Evolutionary conservation across 768 basidiomycete species (phyloP).

Genomic region (Kondoa malvinella): DNA sequence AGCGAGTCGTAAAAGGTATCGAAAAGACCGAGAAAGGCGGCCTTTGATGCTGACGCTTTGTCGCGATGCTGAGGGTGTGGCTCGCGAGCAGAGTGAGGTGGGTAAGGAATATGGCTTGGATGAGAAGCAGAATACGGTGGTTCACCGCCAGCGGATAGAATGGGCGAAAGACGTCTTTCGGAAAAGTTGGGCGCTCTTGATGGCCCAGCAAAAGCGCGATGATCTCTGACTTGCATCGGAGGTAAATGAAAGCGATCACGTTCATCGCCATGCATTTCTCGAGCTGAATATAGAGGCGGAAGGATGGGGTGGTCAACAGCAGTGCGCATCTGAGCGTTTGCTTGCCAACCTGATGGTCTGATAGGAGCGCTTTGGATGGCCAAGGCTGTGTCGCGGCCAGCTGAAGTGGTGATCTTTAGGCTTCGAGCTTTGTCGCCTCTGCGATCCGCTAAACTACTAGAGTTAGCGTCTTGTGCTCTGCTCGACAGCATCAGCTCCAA

Average conservation of each 20-base stretch:
- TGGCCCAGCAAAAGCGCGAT: background rate
- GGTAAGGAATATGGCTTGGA: background rate
- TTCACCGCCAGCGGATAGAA: background rate
- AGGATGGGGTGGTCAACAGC: background rate
- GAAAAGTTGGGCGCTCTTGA: background rate
- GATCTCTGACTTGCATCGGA: background rate
- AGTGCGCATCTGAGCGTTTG: background rate
- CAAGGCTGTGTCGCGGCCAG: background rate
- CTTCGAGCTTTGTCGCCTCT: constrained; percentile 5
- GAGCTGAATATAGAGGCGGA: background rate
- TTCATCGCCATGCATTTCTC: background rate
- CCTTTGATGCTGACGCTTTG: constrained; percentile 39
- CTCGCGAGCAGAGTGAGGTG: background rate
- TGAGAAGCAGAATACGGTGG: constrained; percentile 1
- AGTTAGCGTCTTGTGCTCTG: background rate
- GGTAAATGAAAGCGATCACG: background rate
- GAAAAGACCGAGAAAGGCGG: constrained; percentile 65
- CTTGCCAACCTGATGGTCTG: background rate
- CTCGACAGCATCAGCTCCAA: too few relatives aligned
- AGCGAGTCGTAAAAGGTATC: constrained; percentile 71
- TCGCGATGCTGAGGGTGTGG: background rate
- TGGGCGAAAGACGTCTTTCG: background rate
- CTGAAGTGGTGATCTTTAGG: background rate
- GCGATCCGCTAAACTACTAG: background rate
- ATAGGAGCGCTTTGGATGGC: constrained; percentile 1